These are phyloP conservation scores for Metschnikowia similis DNA, from an alignment of 805 yeast species.

Conservation along the genomic window DNA sequence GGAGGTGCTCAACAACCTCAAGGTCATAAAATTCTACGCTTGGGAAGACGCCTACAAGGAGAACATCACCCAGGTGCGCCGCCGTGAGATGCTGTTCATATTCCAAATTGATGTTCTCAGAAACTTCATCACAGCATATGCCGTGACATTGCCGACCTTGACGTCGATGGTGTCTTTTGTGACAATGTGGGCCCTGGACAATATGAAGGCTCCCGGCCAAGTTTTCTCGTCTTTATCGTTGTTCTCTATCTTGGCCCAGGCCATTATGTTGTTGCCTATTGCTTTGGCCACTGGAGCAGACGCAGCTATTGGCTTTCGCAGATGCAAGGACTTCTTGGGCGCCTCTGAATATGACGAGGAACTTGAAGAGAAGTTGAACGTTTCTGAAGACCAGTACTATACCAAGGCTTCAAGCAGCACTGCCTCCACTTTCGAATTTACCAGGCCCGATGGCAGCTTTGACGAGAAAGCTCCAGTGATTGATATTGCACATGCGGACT, in stretches of 20 bases:
- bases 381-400: slow-evolving; percentile 6
- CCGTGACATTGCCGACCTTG: slow-evolving; percentile 40
- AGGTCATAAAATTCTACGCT: slow-evolving; percentile 42
- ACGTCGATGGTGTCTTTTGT: slow-evolving; percentile 44
- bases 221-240: slow-evolving; percentile 42
- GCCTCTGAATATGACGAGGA: slow-evolving; percentile 17
- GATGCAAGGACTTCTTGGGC: slow-evolving; percentile 22
- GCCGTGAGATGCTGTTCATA: slow-evolving; percentile 36
- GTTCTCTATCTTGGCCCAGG: slow-evolving; percentile 41
- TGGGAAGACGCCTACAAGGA: slow-evolving; percentile 44
- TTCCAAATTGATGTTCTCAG: slow-evolving; percentile 41
- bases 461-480: slow-evolving; percentile 1
- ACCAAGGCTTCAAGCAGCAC: slow-evolving; percentile 5
- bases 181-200: slow-evolving; percentile 44
- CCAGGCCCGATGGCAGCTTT: background rate
- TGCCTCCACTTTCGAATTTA: slow-evolving; percentile 1
- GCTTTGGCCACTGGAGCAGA: slow-evolving; percentile 45
- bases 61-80: slow-evolving; percentile 33
- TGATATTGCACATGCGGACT: slow-evolving; percentile 12
- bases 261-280: slow-evolving; percentile 40
- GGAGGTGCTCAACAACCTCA: slow-evolving; percentile 38
- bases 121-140: slow-evolving; percentile 41
- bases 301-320: slow-evolving; percentile 37
- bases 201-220: slow-evolving; percentile 31
- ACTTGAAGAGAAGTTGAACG: slow-evolving; percentile 8